phyloP scores from a whole-genome alignment of 1,284 basidiomycete genomes.

The Cerrena zonata region DNA sequence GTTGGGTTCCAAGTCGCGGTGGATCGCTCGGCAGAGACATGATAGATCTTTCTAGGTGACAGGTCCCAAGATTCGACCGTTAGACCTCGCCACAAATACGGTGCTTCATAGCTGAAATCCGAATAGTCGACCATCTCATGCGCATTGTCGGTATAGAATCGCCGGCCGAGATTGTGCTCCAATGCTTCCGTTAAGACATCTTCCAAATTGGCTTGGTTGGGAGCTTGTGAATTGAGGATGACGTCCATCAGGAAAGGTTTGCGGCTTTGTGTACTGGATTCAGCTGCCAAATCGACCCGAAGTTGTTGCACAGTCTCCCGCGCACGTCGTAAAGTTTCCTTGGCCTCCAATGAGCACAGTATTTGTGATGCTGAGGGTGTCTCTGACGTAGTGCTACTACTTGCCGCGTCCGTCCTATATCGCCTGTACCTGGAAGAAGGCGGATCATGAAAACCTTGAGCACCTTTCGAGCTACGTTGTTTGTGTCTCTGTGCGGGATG shows the following conservation, averaged over 20 bases:
- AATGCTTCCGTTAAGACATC: slow-evolving; percentile 24
- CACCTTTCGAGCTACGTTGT: neutral
- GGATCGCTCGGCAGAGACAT: slow-evolving; percentile 44
- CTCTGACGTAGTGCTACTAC: neutral
- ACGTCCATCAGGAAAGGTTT: slow-evolving; percentile 25
- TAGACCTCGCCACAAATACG: slow-evolving; percentile 25
- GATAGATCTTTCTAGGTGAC: slow-evolving; percentile 26
- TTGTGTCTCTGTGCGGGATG: neutral
- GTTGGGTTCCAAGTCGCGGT: slow-evolving; percentile 34
- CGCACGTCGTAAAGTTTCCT: slow-evolving; percentile 19
- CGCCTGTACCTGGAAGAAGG: neutral
- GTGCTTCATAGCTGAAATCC: slow-evolving; percentile 35
- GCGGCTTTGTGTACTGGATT: slow-evolving; percentile 13
- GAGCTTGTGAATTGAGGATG: slow-evolving; percentile 20
- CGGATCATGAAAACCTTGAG: neutral
- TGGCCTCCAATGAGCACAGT: slow-evolving; percentile 16
- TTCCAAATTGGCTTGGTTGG: slow-evolving; percentile 18
- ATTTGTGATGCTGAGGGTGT: neutral
- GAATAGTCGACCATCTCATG: slow-evolving; percentile 34
- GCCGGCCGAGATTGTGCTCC: slow-evolving; percentile 16
- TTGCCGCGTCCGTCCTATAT: no score
- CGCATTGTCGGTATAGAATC: slow-evolving; percentile 3
- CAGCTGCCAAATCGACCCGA: no score
- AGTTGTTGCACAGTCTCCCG: slow-evolving; percentile 14
- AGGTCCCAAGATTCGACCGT: slow-evolving; percentile 18